Evolutionary conservation across 306 rosid genomes (phyloP).

Genomic region (Cajanus cajan): DNA sequence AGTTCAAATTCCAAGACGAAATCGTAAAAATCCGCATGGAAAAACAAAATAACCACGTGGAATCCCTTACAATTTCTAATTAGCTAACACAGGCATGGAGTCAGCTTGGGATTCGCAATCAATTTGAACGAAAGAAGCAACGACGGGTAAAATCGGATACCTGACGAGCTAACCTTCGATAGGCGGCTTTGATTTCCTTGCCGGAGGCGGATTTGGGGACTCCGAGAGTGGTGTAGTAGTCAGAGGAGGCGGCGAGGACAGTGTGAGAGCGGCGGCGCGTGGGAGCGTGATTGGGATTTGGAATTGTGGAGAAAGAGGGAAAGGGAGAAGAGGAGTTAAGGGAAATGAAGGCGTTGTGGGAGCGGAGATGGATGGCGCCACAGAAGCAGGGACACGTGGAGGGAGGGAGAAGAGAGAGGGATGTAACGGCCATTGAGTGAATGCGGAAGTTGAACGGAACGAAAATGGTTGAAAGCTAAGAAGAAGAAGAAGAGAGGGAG

Average conservation of each 20-base stretch:
- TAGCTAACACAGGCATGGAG: neutral
- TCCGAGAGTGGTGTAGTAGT: slow-evolving; percentile 87
- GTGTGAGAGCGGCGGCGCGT: slow-evolving; percentile 47
- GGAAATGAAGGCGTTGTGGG: slow-evolving; percentile 48
- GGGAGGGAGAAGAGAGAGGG: slow-evolving; percentile 52
- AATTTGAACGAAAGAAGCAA: neutral
- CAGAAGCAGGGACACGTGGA: slow-evolving; percentile 42
- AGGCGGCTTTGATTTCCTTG: slow-evolving; percentile 92
- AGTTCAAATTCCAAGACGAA: neutral
- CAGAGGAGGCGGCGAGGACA: slow-evolving; percentile 70
- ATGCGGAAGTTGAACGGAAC: neutral
- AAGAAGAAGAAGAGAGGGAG: neutral
- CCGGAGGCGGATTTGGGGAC: slow-evolving; percentile 70
- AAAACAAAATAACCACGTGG: neutral
- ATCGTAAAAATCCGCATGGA: neutral
- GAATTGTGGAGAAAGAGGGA: slow-evolving; percentile 23
- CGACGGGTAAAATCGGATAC: slow-evolving; percentile 40
- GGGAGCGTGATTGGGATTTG: slow-evolving; percentile 27
- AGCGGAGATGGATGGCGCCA: slow-evolving; percentile 46
- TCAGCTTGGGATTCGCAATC: neutral
- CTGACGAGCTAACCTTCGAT: slow-evolving; percentile 96
- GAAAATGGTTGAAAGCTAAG: neutral
- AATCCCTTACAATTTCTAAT: neutral
- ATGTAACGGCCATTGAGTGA: slow-evolving; percentile 57
- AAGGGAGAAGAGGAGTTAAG: slow-evolving; percentile 33